phyloP scores from a whole-genome alignment of 192 early-diverging fungal genomes.

The Coemansia umbellata region DNA sequence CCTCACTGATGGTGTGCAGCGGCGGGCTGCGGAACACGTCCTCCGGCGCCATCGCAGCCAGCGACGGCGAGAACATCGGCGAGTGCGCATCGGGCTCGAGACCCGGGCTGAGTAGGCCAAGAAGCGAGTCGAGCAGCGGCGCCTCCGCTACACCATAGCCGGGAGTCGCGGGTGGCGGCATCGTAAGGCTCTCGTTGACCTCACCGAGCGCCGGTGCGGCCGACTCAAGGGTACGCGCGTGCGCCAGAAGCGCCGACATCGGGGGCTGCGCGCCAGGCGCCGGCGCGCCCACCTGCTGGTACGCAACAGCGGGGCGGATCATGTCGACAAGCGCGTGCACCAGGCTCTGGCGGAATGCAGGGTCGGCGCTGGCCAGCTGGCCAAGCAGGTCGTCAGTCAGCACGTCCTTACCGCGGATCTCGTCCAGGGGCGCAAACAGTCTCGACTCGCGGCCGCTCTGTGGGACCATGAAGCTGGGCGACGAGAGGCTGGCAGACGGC shows the following conservation, averaged over 20 bases:
- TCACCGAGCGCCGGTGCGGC: neutral
- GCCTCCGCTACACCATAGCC: slow-evolving; percentile 1
- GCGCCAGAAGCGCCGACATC: slow-evolving; percentile 3
- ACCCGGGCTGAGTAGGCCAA: slow-evolving; percentile 31
- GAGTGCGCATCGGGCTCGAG: neutral
- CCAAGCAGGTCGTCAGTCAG: slow-evolving; percentile 16
- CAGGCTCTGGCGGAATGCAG: slow-evolving; percentile 31
- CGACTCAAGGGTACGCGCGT: slow-evolving; percentile 8
- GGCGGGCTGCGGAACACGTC: slow-evolving; percentile 17
- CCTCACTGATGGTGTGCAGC: slow-evolving; percentile 8
- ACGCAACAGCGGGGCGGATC: slow-evolving; percentile 35
- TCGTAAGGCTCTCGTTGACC: neutral
- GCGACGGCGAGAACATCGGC: slow-evolving; percentile 12
- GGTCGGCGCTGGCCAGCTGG: slow-evolving; percentile 25
- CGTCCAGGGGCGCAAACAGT: slow-evolving; percentile 50
- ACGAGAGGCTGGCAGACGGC: slow-evolving; percentile 8
- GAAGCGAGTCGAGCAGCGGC: slow-evolving; percentile 36
- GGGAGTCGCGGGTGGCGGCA: neutral
- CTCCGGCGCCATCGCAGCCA: slow-evolving; percentile 3
- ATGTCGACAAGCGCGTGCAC: slow-evolving; percentile 46
- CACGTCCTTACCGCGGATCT: slow-evolving; percentile 23
- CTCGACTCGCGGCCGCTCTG: neutral
- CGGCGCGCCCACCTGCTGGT: slow-evolving; percentile 10
- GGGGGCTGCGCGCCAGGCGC: neutral
- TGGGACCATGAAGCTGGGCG: no score